Percentiles rank a stretch among this genome's conserved stretches.
phyloP scores from a whole-genome alignment of 768 basidiomycete genomes.

The Pleurotus ostreatus region DNA sequence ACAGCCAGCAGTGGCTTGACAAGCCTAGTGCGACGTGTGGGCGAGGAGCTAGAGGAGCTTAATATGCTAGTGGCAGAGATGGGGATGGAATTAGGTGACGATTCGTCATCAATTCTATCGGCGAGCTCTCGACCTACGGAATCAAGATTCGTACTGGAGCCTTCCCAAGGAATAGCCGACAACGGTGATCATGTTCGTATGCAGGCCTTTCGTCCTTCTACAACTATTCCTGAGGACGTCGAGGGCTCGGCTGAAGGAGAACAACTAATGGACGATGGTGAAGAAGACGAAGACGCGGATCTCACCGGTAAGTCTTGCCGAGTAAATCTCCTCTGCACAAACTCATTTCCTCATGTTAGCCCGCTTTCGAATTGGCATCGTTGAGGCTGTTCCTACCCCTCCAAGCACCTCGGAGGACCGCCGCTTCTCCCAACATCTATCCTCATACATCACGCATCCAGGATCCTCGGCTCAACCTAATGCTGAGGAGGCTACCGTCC shows the following conservation, averaged over 20 bases:
- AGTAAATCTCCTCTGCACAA: background rate
- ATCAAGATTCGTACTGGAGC: constrained; percentile 15
- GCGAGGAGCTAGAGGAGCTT: constrained; percentile 44
- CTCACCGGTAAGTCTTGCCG: constrained; percentile 31
- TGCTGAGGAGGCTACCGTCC: background rate
- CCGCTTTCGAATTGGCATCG: constrained; percentile 42
- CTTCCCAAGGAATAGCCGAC: constrained; percentile 7
- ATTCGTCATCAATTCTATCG: constrained; percentile 21
- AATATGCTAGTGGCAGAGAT: constrained; percentile 21
- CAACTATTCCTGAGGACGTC: constrained; percentile 47
- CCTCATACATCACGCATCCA: constrained; percentile 15
- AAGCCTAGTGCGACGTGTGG: constrained; percentile 46
- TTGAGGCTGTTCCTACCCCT: constrained; percentile 50
- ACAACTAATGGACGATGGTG: constrained; percentile 31
- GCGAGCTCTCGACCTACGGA: constrained; percentile 22
- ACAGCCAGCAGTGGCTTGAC: constrained; percentile 42
- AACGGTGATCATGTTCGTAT: constrained; percentile 20
- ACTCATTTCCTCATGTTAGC: constrained; percentile 26
- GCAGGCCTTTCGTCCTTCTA: constrained; percentile 35
- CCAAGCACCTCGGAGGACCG: constrained; percentile 34
- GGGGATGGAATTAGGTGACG: constrained; percentile 23
- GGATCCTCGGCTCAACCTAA: background rate
- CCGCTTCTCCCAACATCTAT: constrained; percentile 36
- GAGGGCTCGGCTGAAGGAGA: constrained; percentile 35
- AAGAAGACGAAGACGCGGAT: constrained; percentile 38